Conservation (phyloP, 2,329 filamentous ascomycete species). For the Aspergillus sp. region DNA sequence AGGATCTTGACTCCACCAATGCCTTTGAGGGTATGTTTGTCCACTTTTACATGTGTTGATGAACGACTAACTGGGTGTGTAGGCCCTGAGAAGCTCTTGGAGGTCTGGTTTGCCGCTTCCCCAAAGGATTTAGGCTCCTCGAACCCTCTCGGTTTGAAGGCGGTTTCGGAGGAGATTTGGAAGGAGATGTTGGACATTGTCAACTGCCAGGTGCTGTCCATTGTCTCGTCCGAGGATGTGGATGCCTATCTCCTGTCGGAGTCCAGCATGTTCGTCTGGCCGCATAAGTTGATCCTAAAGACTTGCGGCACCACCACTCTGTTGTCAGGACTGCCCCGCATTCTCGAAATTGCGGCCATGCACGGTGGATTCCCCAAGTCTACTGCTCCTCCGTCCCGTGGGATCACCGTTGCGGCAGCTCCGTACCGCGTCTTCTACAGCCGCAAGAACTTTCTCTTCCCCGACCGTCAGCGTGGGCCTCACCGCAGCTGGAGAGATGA, state of each 20-base stretch:
- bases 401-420: slow-evolving; percentile 73
- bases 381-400: slow-evolving; percentile 64
- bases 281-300: slow-evolving; percentile 99
- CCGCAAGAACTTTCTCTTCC: slow-evolving; percentile 96
- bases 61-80: slow-evolving; percentile 21
- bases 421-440: slow-evolving; percentile 98
- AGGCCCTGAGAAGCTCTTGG: slow-evolving; percentile 95
- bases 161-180: slow-evolving; percentile 80
- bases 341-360: slow-evolving; percentile 86
- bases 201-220: slow-evolving; percentile 96
- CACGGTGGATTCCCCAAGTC: slow-evolving; percentile 87
- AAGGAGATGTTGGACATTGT: slow-evolving; percentile 97
- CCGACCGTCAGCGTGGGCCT: slow-evolving; percentile 87
- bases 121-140: slow-evolving; percentile 67
- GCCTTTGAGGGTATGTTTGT: slow-evolving; percentile 77
- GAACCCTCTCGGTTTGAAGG: slow-evolving; percentile 77
- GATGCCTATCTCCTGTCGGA: slow-evolving; percentile 97
- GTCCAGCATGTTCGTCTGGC: slow-evolving; percentile 99
- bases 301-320: slow-evolving; percentile 97
- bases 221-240: slow-evolving; percentile 88
- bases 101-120: slow-evolving; percentile 95
- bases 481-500: slow-evolving; percentile 98
- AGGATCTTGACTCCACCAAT: slow-evolving; percentile 90
- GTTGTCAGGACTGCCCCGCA: slow-evolving; percentile 81
- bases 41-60: neutral